Conservation (phyloP, 2,329 filamentous ascomycete genomes). For the Pyrenophora graminea region DNA sequence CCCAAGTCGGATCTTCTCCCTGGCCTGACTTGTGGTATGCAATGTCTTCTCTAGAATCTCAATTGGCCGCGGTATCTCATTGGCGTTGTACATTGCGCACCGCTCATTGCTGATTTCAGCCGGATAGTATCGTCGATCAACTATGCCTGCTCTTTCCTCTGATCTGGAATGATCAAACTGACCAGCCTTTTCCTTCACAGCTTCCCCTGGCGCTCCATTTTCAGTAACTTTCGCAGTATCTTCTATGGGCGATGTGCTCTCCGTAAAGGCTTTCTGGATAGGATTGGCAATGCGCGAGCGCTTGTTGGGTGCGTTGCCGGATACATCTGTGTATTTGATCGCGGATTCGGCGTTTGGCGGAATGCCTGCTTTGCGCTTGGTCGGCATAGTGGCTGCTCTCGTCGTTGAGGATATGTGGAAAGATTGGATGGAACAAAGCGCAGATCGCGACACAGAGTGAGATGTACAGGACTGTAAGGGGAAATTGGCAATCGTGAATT, state of each 20-base stretch:
- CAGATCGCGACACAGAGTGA: too few relatives aligned
- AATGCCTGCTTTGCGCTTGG: constrained; percentile 33
- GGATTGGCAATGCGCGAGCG: constrained; percentile 43
- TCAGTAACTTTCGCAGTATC: constrained; percentile 18
- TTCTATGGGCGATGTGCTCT: constrained; percentile 9
- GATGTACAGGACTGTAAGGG: too few relatives aligned
- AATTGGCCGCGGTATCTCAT: constrained; percentile 72
- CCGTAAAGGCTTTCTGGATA: constrained; percentile 29
- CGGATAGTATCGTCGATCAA: constrained; percentile 72
- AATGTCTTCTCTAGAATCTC: constrained; percentile 67
- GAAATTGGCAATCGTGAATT: too few relatives aligned
- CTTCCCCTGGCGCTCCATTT: constrained; percentile 24
- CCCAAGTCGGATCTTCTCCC: constrained; percentile 53
- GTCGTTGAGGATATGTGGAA: not conserved
- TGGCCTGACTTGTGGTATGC: constrained; percentile 60
- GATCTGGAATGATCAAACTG: constrained; percentile 45
- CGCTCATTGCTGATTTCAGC: constrained; percentile 83
- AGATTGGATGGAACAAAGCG: not conserved
- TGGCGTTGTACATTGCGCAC: constrained; percentile 72
- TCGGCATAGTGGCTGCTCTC: constrained; percentile 18
- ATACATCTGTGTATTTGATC: constrained; percentile 39
- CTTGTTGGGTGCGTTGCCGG: constrained; percentile 43
- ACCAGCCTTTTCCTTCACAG: constrained; percentile 10
- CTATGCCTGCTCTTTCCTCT: constrained; percentile 47
- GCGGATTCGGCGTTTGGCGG: constrained; percentile 38